Evolutionary conservation across 2,329 filamentous ascomycete species (phyloP), one percentile per base, ranked within the genome.

Genomic region (Aulographum hederae): DNA sequence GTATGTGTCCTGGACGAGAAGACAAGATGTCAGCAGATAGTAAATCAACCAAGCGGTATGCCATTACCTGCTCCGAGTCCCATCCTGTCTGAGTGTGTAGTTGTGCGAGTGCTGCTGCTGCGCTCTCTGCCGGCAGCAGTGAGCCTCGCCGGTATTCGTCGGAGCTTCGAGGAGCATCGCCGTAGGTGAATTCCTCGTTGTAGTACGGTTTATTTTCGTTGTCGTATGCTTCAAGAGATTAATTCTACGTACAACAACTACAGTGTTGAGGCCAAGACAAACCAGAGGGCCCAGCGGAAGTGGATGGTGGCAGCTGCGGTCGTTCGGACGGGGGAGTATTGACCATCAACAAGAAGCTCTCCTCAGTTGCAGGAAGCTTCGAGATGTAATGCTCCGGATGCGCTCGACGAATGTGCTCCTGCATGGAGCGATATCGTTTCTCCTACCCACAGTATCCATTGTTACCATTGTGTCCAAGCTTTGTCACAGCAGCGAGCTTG

Each of bases 351-450:
- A 79, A 64, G 58, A 98, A 94, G 73, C 84, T 94, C 60, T 95
- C 86, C 57, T 94, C 86, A 44, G 86, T 98, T 30, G 89, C 89
- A 43, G 89, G 86, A 45, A 95, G 78, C 69, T 95, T 94, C 31
- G 89, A 76, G 46, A 98, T 92, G 60, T 95, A 95, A 55, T 94
- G 78, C 54, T 92, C 84, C 38, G 86, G 86, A 54, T 98, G 89
- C 43, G 89, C 86, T 55, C 89, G 77, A 47, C 89, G 81, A 48
- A 98, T 95, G 52, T 98, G 89, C 68, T 98, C 89, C 60, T 95
- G 89, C 82, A 98, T 95, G 40, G 86, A 95, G 55, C 89, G 84
- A 61, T 85, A 98, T 44, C 81, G 72, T 59, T 92, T 92, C 63
- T 91, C 82, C 82, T 91, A 57, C 41, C 12, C 27, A 16, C 6